A percentile compares a stretch with the other conserved stretches of the same genome.
phyloP scores from a whole-genome alignment of 2,329 filamentous ascomycete genomes.

The Arthrobotrys sphaeroides region DNA sequence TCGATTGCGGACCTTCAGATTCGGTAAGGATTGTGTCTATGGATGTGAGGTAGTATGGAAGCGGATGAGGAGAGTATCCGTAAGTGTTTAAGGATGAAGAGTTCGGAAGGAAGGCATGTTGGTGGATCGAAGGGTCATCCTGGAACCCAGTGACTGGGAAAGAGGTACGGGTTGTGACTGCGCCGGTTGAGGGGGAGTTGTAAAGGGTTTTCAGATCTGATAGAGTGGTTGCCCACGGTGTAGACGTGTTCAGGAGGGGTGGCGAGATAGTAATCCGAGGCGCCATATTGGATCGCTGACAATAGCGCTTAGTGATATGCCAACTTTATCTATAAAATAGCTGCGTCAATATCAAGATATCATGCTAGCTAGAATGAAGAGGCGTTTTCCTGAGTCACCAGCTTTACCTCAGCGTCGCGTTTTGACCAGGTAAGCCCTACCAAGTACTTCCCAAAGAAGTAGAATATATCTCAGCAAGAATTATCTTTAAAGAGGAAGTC shows the following conservation, averaged over 20 bases:
- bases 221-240: constrained; percentile 76
- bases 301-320: too few relatives aligned
- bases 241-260: constrained; percentile 77
- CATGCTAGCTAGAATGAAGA: too few relatives aligned
- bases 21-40: constrained; percentile 64
- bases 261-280: constrained; percentile 67
- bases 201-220: constrained; percentile 72
- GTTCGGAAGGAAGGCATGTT: constrained; percentile 71
- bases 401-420: too few relatives aligned
- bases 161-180: constrained; percentile 77
- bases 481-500: too few relatives aligned
- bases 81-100: constrained; percentile 73
- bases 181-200: constrained; percentile 71
- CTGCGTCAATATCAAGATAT: too few relatives aligned
- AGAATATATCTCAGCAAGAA: too few relatives aligned
- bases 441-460: too few relatives aligned
- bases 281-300: constrained; percentile 24
- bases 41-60: constrained; percentile 70
- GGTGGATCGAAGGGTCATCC: constrained; percentile 70
- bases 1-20: constrained; percentile 60
- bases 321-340: too few relatives aligned
- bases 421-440: too few relatives aligned
- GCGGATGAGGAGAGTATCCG: constrained; percentile 74
- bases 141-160: constrained; percentile 71
- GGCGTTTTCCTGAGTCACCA: too few relatives aligned